These are phyloP conservation scores for Annulohypoxylon moriforme DNA, from an alignment of 495 filamentous ascomycete species.

Conservation along the genomic window DNA sequence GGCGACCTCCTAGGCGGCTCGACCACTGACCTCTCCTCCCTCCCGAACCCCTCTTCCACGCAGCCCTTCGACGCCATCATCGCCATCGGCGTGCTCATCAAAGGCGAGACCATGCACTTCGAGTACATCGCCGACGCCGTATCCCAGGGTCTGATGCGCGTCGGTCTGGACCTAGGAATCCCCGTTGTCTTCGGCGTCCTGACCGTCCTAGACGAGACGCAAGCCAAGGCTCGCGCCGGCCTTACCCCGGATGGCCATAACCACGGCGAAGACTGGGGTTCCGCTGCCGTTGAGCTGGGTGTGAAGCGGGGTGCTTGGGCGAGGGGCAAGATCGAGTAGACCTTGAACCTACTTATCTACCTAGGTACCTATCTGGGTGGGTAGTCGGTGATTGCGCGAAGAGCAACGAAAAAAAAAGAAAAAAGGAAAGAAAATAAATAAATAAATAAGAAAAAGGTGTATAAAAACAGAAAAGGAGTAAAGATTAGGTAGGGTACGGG, in stretches of 20 bases:
- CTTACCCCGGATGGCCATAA: constrained; percentile 74
- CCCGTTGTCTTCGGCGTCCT: constrained; percentile 94
- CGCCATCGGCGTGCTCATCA: constrained; percentile 95
- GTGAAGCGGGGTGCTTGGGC: constrained; percentile 76
- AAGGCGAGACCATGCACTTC: constrained; percentile 98
- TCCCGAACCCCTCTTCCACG: constrained; percentile 45
- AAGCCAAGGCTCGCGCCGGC: constrained; percentile 88
- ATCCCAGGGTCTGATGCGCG: constrained; percentile 90
- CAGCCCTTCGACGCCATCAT: constrained; percentile 91
- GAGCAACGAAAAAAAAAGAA: background rate
- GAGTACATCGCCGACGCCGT: constrained; percentile 96
- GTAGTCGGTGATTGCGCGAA: background rate
- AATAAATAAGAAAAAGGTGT: background rate
- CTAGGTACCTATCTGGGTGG: background rate
- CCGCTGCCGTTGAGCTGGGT: constrained; percentile 77
- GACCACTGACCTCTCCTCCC: constrained; percentile 68
- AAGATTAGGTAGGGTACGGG: background rate
- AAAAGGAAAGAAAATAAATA: background rate
- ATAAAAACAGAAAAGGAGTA: background rate
- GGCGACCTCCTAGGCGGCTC: constrained; percentile 82
- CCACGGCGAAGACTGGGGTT: constrained; percentile 91
- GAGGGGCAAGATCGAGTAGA: constrained; percentile 67
- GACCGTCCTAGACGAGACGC: constrained; percentile 88
- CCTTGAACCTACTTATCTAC: constrained; percentile 17
- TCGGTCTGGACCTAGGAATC: constrained; percentile 86